A percentile compares a stretch with the other conserved stretches of the same genome.
Evolutionary conservation across 2,329 filamentous ascomycete genomes (phyloP).

Genomic region (Epichloe baconii): DNA sequence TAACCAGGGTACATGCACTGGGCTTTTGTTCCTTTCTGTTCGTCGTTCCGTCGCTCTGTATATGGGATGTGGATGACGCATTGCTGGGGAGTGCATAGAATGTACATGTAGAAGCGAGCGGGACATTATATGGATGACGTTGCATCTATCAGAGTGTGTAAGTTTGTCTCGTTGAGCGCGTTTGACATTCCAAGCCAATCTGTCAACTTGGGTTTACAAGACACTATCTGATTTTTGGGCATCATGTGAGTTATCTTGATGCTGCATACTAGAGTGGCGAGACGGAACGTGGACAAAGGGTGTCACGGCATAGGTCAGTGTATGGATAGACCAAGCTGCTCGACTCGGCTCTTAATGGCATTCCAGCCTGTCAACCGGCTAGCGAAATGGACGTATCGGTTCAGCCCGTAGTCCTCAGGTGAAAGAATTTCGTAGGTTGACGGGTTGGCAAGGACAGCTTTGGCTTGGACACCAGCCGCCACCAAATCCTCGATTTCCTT

Average conservation of each 20-base stretch:
- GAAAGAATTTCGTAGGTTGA: constrained; percentile 69
- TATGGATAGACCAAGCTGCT: constrained; percentile 59
- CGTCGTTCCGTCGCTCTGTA: neutral
- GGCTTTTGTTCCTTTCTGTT: neutral
- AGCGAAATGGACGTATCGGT: constrained; percentile 3
- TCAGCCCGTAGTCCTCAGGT: constrained; percentile 44
- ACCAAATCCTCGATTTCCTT: too few species aligned
- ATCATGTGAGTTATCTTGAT: neutral
- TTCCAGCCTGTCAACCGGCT: constrained; percentile 71
- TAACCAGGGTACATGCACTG: neutral
- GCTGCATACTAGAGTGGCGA: neutral
- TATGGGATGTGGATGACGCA: neutral
- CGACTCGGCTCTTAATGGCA: constrained; percentile 79
- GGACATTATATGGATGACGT: too few species aligned
- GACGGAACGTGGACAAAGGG: neutral
- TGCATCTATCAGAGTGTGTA: too few species aligned
- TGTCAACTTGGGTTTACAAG: too few species aligned
- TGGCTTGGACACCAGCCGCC: too few species aligned
- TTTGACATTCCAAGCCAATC: too few species aligned
- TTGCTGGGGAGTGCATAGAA: too few species aligned
- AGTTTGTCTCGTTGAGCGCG: too few species aligned
- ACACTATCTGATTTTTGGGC: too few species aligned
- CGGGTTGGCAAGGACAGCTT: constrained; percentile 1
- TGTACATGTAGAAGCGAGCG: too few species aligned
- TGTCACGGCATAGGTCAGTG: too few species aligned